Evolutionary conservation across 2,329 filamentous ascomycete genomes (phyloP).

Genomic region (Aplosporella prunicola): DNA sequence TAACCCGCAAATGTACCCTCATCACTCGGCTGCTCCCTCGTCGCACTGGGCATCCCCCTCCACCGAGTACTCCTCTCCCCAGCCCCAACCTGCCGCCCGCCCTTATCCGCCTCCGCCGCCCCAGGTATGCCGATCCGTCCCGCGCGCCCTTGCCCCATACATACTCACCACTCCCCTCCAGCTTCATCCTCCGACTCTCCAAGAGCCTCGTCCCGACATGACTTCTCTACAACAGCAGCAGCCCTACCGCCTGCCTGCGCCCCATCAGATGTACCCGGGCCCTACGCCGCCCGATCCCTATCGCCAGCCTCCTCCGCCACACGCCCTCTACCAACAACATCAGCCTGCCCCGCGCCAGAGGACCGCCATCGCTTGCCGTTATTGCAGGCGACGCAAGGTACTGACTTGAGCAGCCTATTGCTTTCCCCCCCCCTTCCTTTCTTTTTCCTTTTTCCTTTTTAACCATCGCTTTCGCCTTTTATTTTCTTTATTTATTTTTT

Average conservation of each 20-base stretch:
- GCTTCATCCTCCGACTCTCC: conserved; percentile 17
- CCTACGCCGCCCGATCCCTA: conserved; percentile 31
- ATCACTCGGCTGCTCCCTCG: conserved; percentile 2
- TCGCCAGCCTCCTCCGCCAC: conserved; percentile 30
- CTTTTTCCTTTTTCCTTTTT: conserved; percentile 23
- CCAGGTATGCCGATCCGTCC: conserved; percentile 24
- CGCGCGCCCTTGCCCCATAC: conserved; percentile 12
- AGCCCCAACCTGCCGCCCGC: conserved; percentile 27
- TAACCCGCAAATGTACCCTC: conserved; percentile 12
- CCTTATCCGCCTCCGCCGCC: conserved; percentile 25
- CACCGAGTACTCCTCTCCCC: conserved; percentile 18
- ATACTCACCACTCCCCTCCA: conserved; percentile 6
- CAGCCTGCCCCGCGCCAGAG: conserved; percentile 50
- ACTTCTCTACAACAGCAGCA: conserved; percentile 35
- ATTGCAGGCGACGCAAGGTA: conserved; percentile 52
- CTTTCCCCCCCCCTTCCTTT: not conserved
- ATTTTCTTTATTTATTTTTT: conserved; percentile 21
- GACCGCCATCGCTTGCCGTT: conserved; percentile 52
- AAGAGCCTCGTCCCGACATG: conserved; percentile 35
- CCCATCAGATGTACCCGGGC: conserved; percentile 35
- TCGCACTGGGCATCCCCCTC: conserved; percentile 8
- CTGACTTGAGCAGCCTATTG: not conserved
- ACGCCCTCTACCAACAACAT: conserved; percentile 29
- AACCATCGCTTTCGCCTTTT: conserved; percentile 70
- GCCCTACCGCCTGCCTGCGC: conserved; percentile 36